Conservation (phyloP, 2,329 filamentous ascomycete species). For the Colletotrichum chlorophyti region DNA sequence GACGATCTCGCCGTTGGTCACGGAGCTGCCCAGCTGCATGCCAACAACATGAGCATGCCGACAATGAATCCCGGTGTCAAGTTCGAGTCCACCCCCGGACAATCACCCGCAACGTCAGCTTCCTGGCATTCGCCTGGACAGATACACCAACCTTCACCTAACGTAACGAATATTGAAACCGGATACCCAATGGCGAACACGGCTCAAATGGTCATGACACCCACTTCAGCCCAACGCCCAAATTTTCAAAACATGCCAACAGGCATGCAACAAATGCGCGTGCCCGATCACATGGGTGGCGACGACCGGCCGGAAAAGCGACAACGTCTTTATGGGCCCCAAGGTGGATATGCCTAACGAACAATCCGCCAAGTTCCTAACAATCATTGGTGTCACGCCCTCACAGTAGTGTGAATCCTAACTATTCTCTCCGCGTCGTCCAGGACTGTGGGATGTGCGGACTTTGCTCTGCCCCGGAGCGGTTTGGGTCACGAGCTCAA, state of each 20-base stretch:
- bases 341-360: slow-evolving; percentile 49
- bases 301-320: slow-evolving; percentile 59
- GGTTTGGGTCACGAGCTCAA: too few relatives aligned
- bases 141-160: slow-evolving; percentile 57
- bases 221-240: slow-evolving; percentile 35
- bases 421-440: too few relatives aligned
- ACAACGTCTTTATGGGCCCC: slow-evolving; percentile 55
- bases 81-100: slow-evolving; percentile 60
- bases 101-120: slow-evolving; percentile 54
- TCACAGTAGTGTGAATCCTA: too few relatives aligned
- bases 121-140: slow-evolving; percentile 61
- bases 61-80: slow-evolving; percentile 47
- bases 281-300: slow-evolving; percentile 39
- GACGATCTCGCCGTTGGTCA: slow-evolving; percentile 47
- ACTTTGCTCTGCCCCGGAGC: too few relatives aligned
- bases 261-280: slow-evolving; percentile 37
- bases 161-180: slow-evolving; percentile 47
- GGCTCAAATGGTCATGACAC: slow-evolving; percentile 45
- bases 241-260: slow-evolving; percentile 48
- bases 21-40: slow-evolving; percentile 38
- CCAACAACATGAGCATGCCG: slow-evolving; percentile 42
- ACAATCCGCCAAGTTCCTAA: too few relatives aligned
- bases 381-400: too few relatives aligned
- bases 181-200: slow-evolving; percentile 54
- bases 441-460: too few relatives aligned